Evolutionary conservation across 805 yeast species (phyloP).

Genomic region (Teunomyces gatunensis): DNA sequence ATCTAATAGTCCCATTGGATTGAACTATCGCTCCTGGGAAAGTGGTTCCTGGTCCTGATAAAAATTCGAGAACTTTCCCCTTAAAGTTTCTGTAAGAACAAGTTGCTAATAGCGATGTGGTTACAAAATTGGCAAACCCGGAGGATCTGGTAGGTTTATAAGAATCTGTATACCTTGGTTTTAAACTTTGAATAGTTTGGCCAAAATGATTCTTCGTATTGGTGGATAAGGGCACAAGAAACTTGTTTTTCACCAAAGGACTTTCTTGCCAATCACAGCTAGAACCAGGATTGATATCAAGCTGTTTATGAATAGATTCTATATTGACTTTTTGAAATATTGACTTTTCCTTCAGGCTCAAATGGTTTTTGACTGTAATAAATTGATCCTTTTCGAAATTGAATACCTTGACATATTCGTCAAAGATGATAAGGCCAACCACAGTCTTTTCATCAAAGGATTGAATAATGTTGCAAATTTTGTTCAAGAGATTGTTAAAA

Average conservation of each 20-base stretch:
- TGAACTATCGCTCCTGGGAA: slow-evolving; percentile 35
- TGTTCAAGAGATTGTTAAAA: slow-evolving; percentile 12
- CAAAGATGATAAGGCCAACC: slow-evolving; percentile 28
- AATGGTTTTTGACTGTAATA: background rate
- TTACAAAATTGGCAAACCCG: slow-evolving; percentile 32
- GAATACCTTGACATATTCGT: slow-evolving; percentile 26
- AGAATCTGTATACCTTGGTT: slow-evolving; percentile 22
- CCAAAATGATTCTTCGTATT: slow-evolving; percentile 7
- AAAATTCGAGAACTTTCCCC: slow-evolving; percentile 30
- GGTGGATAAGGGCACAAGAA: slow-evolving; percentile 9
- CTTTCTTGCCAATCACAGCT: slow-evolving; percentile 11
- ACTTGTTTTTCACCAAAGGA: slow-evolving; percentile 8
- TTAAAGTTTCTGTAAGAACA: slow-evolving; percentile 17
- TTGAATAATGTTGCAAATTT: slow-evolving; percentile 14
- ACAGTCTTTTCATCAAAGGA: slow-evolving; percentile 15
- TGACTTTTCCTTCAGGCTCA: slow-evolving; percentile 1
- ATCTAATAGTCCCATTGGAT: slow-evolving; percentile 21
- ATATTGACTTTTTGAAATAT: slow-evolving; percentile 5
- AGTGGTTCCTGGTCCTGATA: slow-evolving; percentile 39
- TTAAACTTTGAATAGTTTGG: slow-evolving; percentile 11
- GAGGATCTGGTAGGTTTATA: slow-evolving; percentile 33
- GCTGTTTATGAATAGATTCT: background rate
- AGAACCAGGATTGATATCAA: slow-evolving; percentile 1
- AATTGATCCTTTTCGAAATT: background rate
- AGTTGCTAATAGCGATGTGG: slow-evolving; percentile 19